Evolutionary conservation across 2,329 filamentous ascomycete species (phyloP).

Genomic region (Diaporthe sp.): DNA sequence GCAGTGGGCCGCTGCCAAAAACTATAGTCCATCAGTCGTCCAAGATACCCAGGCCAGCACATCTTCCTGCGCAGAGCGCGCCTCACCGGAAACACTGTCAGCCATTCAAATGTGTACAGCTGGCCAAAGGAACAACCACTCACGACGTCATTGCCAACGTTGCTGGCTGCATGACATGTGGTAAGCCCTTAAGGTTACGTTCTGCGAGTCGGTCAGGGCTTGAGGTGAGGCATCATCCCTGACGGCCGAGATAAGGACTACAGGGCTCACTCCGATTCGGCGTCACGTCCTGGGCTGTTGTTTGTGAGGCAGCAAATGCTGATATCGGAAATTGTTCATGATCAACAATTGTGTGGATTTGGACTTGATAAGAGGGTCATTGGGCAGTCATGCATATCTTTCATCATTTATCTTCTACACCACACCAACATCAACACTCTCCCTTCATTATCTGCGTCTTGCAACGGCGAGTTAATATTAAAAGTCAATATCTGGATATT

Average conservation of each 20-base stretch:
- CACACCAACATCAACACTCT: too few species aligned
- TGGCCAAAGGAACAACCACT: not conserved
- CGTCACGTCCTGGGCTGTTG: not conserved
- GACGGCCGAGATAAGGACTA: constrained; percentile 10
- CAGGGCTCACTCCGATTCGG: constrained; percentile 8
- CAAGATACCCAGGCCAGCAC: not conserved
- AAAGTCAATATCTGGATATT: not conserved
- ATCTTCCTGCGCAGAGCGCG: constrained; percentile 2
- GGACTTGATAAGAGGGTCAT: not conserved
- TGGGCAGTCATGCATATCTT: not conserved
- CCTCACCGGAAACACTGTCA: not conserved
- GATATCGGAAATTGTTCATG: constrained; percentile 25
- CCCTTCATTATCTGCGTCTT: not conserved
- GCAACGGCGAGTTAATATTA: not conserved
- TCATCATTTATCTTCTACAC: not conserved
- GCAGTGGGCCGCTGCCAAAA: too few species aligned
- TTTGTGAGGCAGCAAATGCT: constrained; percentile 3
- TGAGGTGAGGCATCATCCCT: constrained; percentile 25
- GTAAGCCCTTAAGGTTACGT: not conserved
- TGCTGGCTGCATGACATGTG: constrained; percentile 18
- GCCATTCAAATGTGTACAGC: constrained; percentile 15
- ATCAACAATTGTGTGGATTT: not conserved
- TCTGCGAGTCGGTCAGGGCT: constrained; percentile 16
- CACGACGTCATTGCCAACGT: not conserved
- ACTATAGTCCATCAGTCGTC: not conserved